These are phyloP conservation scores for Breviolum minutum DNA, from an alignment of 73 alveolate genomes.

Conservation along the genomic window DNA sequence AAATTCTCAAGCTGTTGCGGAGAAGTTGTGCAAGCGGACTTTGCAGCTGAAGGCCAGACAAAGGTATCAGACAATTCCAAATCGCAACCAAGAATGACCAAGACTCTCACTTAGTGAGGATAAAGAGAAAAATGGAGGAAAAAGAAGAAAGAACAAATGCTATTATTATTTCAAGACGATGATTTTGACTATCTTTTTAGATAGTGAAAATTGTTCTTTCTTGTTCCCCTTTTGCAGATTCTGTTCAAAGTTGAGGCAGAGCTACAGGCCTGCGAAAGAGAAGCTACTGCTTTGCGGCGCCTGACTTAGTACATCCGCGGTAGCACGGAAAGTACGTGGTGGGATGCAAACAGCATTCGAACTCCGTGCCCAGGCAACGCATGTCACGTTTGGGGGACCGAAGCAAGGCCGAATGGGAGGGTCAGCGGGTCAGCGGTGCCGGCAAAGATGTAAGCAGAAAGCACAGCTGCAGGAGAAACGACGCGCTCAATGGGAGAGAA, in stretches of 20 bases:
- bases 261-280: conserved; percentile 35
- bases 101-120: no score
- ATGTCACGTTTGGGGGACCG: conserved; percentile 18
- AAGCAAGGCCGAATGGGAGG: conserved; percentile 16
- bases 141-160: no score
- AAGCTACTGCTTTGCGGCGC: conserved; percentile 9
- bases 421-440: neutral
- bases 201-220: no score
- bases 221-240: no score
- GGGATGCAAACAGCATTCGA: no score
- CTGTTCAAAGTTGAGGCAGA: neutral
- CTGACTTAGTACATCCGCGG: neutral
- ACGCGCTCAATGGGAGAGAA: conserved; percentile 62
- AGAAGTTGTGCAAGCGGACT: conserved; percentile 31
- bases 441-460: neutral
- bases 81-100: no score
- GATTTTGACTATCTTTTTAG: no score
- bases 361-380: no score
- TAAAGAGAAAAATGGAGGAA: no score
- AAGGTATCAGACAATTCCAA: no score
- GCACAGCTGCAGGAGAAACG: conserved; percentile 46
- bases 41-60: conserved; percentile 26
- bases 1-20: neutral
- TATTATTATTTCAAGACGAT: no score
- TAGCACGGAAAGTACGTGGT: no score